phyloP scores from a whole-genome alignment of 352 stramenopile species.

The Globisporangium abappressorium region DNA sequence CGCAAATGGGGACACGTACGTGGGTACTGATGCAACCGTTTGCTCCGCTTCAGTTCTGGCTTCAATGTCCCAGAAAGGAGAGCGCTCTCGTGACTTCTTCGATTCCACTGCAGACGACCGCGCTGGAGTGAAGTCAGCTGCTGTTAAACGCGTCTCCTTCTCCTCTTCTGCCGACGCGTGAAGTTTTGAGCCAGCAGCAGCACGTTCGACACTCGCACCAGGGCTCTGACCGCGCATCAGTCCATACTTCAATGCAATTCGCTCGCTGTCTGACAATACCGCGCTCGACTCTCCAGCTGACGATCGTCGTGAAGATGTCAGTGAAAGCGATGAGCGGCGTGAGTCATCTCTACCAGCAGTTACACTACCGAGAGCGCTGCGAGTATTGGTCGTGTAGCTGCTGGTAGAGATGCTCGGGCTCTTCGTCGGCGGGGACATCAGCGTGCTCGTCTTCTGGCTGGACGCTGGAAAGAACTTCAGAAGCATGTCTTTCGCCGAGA shows the following conservation, averaged over 20 bases:
- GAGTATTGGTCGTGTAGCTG: not conserved
- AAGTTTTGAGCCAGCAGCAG: not conserved
- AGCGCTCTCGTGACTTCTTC: constrained; percentile 3
- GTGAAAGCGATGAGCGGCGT: not conserved
- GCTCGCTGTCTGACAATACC: constrained; percentile 37
- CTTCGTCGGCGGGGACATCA: not conserved
- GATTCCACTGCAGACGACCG: not conserved
- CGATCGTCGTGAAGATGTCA: not conserved
- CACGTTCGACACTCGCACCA: not conserved
- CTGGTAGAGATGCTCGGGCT: not conserved
- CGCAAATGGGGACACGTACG: constrained; percentile 64
- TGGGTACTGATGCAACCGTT: constrained; percentile 12
- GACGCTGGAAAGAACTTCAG: constrained; percentile 40
- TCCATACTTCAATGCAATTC: constrained; percentile 66
- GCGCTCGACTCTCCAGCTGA: not conserved
- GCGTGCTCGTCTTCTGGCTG: not conserved
- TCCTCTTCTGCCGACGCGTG: not conserved
- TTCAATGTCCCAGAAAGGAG: constrained; percentile 14
- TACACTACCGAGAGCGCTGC: not conserved
- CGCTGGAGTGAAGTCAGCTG: not conserved
- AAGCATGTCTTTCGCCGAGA: constrained; percentile 61
- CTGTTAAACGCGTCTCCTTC: not conserved
- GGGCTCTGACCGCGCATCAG: constrained; percentile 24
- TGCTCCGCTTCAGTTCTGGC: constrained; percentile 17
- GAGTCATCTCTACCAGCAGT: not conserved